phyloP scores from a whole-genome alignment of 169 alveolate species.

The Toxoplasma gondii region DNA sequence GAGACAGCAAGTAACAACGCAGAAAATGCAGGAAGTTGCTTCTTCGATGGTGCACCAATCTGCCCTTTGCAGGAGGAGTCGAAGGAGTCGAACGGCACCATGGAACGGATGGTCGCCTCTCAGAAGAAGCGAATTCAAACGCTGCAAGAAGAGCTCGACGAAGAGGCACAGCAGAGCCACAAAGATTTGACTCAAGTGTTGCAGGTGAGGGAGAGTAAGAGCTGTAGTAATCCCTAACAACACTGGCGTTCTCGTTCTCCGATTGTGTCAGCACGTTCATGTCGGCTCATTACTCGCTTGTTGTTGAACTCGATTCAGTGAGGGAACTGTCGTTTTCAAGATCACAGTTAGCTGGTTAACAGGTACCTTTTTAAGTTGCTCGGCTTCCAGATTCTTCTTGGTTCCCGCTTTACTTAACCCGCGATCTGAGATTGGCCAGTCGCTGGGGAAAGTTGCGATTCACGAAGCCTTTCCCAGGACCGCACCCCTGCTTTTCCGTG shows the following conservation, averaged over 20 bases:
- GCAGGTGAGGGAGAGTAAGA: neutral
- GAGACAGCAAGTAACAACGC: no score
- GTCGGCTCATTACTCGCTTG: neutral
- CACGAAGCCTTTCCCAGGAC: neutral
- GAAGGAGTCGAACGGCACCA: neutral
- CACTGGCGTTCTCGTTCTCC: no score
- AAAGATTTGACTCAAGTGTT: neutral
- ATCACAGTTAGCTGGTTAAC: no score
- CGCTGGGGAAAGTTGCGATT: neutral
- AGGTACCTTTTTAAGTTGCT: neutral
- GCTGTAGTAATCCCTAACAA: neutral
- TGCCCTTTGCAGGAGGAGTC: neutral
- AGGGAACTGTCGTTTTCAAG: no score
- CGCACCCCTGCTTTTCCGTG: neutral
- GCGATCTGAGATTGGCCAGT: neutral
- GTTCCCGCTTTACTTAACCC: neutral
- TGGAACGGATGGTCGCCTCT: neutral
- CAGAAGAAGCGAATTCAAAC: conserved; percentile 16
- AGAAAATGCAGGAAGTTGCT: no score
- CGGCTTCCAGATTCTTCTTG: neutral
- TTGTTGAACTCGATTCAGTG: no score
- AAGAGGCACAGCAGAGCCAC: conserved; percentile 26
- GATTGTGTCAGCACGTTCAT: neutral
- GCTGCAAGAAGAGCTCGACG: conserved; percentile 23
- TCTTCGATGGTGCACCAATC: neutral